Evolutionary conservation across 2,329 filamentous ascomycete genomes (phyloP), one percentile per base, ranked within the genome.

Genomic region (Trichophyton rubrum): DNA sequence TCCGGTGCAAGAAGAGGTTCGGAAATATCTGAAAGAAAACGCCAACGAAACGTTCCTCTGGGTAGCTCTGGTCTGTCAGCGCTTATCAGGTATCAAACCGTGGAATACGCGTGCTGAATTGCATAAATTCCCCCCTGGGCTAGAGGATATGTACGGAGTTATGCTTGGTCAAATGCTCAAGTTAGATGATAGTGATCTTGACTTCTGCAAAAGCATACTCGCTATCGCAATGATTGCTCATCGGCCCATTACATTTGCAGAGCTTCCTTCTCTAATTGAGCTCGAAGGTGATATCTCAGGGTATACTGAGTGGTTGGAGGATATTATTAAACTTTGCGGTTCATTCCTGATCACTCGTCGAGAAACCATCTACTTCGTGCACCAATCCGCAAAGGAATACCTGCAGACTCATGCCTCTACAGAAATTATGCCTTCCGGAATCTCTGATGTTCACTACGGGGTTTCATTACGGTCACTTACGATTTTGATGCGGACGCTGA

Each of bases 21-120:
- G 43, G 17, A 13, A 15, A 6, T 27, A 43, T 17, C 3, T 58
- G n/a, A 17, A 20, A 7, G 11, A 15, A 60, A 47, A 47, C 8
- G 43, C 73, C 13, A 65, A 70, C 8, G 69, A 68, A 58, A 75
- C 69, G 2, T 76, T 77, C 56, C 69, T 77, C 11, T 75, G 71
- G 72, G 72, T 75, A 27, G 68, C 69, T 56, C 66, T 75, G 57
- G 70, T 70, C 11, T 74, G 70, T 62, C 65, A 65, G 60, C 17
- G 22, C 68, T 74, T 24, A 40, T 60, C 1, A 62, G 59, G 58
- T 15, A 20, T 17, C 33, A 35, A 20, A 3, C 11, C 15, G 5
- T 22, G 22, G 27, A 61, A 55, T 65, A 43, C 40, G 38, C 33
- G 53, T 1, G 15, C 22, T 17, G 62, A 62, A 60, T 40, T 74